Base-by-base conservation (phyloP, 2,329 filamentous ascomycete species). In the Pseudopyrenochaeta lycopersici region DNA sequence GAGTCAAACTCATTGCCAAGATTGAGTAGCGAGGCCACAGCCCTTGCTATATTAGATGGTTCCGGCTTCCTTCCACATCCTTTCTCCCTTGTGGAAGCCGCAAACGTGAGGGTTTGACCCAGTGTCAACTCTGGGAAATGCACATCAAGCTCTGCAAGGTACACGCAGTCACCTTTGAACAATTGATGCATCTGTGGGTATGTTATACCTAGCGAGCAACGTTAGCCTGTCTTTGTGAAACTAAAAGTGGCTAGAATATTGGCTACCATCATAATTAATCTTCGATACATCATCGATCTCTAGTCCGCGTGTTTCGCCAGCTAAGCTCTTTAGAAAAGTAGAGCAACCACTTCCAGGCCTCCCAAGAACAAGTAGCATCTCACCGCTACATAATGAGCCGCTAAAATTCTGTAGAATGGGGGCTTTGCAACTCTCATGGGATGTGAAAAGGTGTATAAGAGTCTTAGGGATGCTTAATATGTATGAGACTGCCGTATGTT, bases 121-220 rank as follows among this genome's bases (percentile, higher is more conserved):
- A 93, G 90, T 1, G 84, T 87, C 60, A 94, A 74, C 76, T 88
- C 85, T 18, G 90, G 88, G 65, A 92, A 92, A 75, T 92, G 90
- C 1, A 88, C 87, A 70, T 95, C 91, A 21, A 91, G 87, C 71
- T 94, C 90, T 50, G 90, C 90, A 66, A 91, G 92, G 78, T 93
- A 94, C 7, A 92, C 86, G 1, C 88, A 86, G 76, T 94, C 90
- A 47, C 90, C 89, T 11, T 89, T 84, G 72, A 90, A 94, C 46
- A 82, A 78, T 63, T 87, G 82, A 12, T 36, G 45, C 49, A 53
- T 56, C 7, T 17, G 7, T 17, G 7, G 7, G 14, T 17, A 5
- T 4, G 33, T 11, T 11, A 36, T 36, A 2, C 33, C 32, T 35
- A n/a, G 14, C 12, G 32, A 7, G 15, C 7, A n/a, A 7, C 32